These are phyloP conservation scores for Plasmopara muralis DNA, from an alignment of 352 stramenopile genomes.

Conservation along the genomic window DNA sequence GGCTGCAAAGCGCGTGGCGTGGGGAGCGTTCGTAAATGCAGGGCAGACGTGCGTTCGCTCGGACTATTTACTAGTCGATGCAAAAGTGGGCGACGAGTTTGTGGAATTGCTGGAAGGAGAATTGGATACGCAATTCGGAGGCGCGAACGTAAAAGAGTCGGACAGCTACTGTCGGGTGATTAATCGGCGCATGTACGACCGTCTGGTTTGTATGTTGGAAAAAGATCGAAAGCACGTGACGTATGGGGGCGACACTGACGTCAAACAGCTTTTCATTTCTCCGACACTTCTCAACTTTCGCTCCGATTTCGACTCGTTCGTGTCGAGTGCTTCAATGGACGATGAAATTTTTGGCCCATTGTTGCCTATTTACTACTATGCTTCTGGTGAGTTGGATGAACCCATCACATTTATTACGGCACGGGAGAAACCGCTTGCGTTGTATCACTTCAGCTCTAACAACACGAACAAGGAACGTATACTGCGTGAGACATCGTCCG, in stretches of 20 bases:
- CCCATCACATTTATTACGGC: slow-evolving; percentile 33
- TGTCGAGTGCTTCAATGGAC: slow-evolving; percentile 55
- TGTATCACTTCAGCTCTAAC: slow-evolving; percentile 80
- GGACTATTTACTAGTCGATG: slow-evolving; percentile 90
- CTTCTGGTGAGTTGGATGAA: slow-evolving; percentile 21
- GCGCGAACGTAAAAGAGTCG: slow-evolving; percentile 33
- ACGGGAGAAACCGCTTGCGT: slow-evolving; percentile 68
- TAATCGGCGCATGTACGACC: slow-evolving; percentile 60
- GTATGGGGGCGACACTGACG: slow-evolving; percentile 53
- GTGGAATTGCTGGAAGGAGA: slow-evolving; percentile 31
- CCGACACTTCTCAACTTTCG: slow-evolving; percentile 87
- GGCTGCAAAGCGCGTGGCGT: slow-evolving; percentile 79
- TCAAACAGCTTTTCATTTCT: slow-evolving; percentile 68
- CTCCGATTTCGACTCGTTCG: slow-evolving; percentile 37
- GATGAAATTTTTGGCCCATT: slow-evolving; percentile 96
- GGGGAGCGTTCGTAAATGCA: slow-evolving; percentile 81
- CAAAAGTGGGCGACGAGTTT: slow-evolving; percentile 64
- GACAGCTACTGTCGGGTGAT: slow-evolving; percentile 60
- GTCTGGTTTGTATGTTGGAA: slow-evolving; percentile 27
- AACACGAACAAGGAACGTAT: slow-evolving; percentile 31
- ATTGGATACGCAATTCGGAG: slow-evolving; percentile 43
- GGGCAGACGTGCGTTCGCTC: slow-evolving; percentile 93
- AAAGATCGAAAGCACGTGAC: slow-evolving; percentile 47
- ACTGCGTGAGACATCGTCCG: slow-evolving; percentile 46
- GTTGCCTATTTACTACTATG: slow-evolving; percentile 87